Conservation (phyloP, 208 protist genomes). For the Phytomonas sp. region DNA sequence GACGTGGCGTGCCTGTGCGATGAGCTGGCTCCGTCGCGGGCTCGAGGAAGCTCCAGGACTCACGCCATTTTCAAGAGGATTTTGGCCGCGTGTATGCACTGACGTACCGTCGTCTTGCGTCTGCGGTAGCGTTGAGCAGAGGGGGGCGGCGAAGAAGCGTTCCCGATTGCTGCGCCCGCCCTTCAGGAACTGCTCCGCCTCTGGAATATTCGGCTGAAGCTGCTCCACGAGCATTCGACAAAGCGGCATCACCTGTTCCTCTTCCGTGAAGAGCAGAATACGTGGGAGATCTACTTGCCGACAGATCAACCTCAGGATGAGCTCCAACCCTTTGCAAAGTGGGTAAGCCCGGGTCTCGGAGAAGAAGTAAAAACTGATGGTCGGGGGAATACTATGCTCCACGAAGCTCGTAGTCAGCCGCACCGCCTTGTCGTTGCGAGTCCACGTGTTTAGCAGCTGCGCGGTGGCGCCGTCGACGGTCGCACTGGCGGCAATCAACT, state of each 20-base stretch:
- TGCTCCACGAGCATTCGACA: neutral
- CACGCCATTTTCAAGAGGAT: slow-evolving; percentile 1
- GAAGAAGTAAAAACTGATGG: slow-evolving; percentile 82
- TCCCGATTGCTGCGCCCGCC: too few species aligned
- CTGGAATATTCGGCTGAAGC: neutral
- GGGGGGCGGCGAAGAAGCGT: neutral
- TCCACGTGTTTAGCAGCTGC: slow-evolving; percentile 80
- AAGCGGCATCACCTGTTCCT: slow-evolving; percentile 1
- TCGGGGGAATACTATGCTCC: slow-evolving; percentile 74
- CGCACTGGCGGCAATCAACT: slow-evolving; percentile 79
- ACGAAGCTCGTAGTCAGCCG: slow-evolving; percentile 86
- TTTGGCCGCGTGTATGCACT: neutral
- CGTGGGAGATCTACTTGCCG: slow-evolving; percentile 42
- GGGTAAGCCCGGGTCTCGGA: slow-evolving; percentile 27
- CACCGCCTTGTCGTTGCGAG: slow-evolving; percentile 80
- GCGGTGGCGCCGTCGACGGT: slow-evolving; percentile 80
- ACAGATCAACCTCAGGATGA: slow-evolving; percentile 66
- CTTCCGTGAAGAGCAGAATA: slow-evolving; percentile 69
- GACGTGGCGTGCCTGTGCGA: slow-evolving; percentile 34
- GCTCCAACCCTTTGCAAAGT: slow-evolving; percentile 27
- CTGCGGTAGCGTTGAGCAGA: neutral
- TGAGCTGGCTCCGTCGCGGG: slow-evolving; percentile 34
- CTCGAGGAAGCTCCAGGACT: slow-evolving; percentile 11
- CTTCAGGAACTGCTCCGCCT: neutral
- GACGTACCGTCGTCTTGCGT: neutral